A percentile compares a stretch with the other conserved stretches of the same genome.
phyloP scores from a whole-genome alignment of 768 basidiomycete genomes.

The Pulveroboletus frians region DNA sequence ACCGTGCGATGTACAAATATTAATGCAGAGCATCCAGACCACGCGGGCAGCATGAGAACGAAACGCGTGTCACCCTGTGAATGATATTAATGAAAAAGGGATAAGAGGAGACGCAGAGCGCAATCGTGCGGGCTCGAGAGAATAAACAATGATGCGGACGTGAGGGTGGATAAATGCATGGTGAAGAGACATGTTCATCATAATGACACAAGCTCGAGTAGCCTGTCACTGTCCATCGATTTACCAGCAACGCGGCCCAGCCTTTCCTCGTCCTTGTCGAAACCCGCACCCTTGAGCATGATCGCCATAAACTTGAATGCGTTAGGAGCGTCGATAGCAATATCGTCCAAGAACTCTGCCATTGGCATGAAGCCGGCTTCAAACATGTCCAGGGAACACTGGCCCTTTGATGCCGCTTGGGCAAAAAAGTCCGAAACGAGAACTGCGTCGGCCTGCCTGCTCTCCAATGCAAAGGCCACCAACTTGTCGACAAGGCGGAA shows the following conservation, averaged over 20 bases:
- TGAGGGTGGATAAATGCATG: constrained; percentile 13
- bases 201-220: constrained; percentile 53
- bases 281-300: constrained; percentile 64
- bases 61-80: constrained; percentile 9
- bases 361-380: constrained; percentile 68
- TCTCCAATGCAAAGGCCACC: constrained; percentile 67
- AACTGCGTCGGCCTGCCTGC: constrained; percentile 75
- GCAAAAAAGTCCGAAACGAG: constrained; percentile 74
- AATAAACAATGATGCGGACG: constrained; percentile 9
- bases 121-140: constrained; percentile 13
- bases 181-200: constrained; percentile 9
- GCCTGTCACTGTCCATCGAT: constrained; percentile 54
- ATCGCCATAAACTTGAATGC: constrained; percentile 72
- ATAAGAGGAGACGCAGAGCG: constrained; percentile 2
- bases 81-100: constrained; percentile 4
- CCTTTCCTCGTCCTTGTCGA: constrained; percentile 54
- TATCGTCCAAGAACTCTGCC: constrained; percentile 80
- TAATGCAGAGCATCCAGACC: constrained; percentile 28
- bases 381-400: constrained; percentile 56
- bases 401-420: constrained; percentile 52
- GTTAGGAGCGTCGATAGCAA: constrained; percentile 85
- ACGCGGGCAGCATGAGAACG: constrained; percentile 22
- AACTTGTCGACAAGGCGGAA: constrained; percentile 69
- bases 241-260: constrained; percentile 54
- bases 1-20: constrained; percentile 26